Percentiles rank a stretch among this genome's conserved stretches.
Evolutionary conservation across 164 flowering plant species (phyloP).

Genomic region (Chimonanthus salicifolius): DNA sequence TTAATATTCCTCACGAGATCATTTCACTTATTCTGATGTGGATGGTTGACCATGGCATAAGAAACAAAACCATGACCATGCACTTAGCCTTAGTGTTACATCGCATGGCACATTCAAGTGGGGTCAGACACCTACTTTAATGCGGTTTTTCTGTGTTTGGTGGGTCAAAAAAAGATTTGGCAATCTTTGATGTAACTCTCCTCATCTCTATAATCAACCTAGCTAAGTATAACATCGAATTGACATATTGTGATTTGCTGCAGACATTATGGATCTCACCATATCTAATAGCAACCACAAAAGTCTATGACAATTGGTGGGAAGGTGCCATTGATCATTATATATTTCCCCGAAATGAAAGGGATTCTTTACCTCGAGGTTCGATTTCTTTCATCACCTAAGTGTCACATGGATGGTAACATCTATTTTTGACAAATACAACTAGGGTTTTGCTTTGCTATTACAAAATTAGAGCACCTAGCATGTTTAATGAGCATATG

Average conservation of each 20-base stretch:
- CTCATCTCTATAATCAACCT: neutral
- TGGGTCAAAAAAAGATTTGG: constrained; percentile 2
- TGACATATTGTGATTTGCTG: neutral
- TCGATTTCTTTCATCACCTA: neutral
- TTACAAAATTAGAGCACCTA: too few species aligned
- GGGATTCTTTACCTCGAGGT: constrained; percentile 4
- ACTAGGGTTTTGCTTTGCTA: too few species aligned
- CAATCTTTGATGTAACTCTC: constrained; percentile 1
- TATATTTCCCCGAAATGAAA: neutral
- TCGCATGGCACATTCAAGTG: neutral
- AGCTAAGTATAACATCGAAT: neutral
- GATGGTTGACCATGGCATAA: constrained; percentile 10
- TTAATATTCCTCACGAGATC: too few species aligned
- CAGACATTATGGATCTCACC: constrained; percentile 1
- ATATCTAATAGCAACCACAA: constrained; percentile 1
- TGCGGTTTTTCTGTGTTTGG: neutral
- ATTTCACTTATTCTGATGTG: neutral
- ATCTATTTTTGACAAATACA: neutral
- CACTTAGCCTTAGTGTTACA: constrained; percentile 10
- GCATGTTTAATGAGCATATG: too few species aligned
- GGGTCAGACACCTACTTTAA: neutral
- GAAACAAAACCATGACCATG: constrained; percentile 6
- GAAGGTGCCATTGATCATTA: neutral
- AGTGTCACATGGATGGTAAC: neutral
- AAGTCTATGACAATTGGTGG: neutral